phyloP scores from a whole-genome alignment of 2,329 filamentous ascomycete genomes.

The Pseudopithomyces chartarum region DNA sequence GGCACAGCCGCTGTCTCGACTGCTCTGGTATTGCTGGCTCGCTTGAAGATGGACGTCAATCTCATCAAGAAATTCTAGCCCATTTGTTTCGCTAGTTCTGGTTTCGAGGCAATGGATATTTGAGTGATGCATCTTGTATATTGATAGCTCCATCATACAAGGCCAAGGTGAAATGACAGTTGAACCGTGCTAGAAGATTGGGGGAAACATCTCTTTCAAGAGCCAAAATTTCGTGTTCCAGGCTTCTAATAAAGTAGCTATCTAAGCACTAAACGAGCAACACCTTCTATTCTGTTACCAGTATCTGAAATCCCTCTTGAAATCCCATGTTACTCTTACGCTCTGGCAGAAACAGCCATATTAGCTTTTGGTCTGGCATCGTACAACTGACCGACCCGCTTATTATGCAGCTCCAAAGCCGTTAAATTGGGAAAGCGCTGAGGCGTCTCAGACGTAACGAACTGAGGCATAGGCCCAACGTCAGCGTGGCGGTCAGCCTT shows the following conservation, averaged over 20 bases:
- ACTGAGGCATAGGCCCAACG: constrained; percentile 3
- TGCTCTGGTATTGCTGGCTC: constrained; percentile 1
- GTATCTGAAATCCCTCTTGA: background rate
- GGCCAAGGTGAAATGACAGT: background rate
- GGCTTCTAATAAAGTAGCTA: background rate
- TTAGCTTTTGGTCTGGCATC: background rate
- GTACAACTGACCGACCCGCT: constrained; percentile 4
- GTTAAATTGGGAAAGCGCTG: constrained; percentile 5
- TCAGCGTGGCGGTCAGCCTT: constrained; percentile 31
- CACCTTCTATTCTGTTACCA: background rate
- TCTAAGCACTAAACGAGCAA: background rate
- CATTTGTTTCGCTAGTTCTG: background rate
- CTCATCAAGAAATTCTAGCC: constrained; percentile 1
- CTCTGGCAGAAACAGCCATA: background rate
- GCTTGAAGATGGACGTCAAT: constrained; percentile 2
- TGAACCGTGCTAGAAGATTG: background rate
- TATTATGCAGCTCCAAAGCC: constrained; percentile 7
- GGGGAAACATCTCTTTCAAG: background rate
- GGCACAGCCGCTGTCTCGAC: constrained; percentile 3
- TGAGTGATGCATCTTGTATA: background rate
- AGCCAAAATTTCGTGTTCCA: background rate
- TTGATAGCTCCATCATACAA: background rate
- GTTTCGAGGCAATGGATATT: background rate
- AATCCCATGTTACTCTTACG: background rate
- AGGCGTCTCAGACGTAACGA: constrained; percentile 6